Evolutionary conservation across 345 rosid genomes (phyloP).

Genomic region (Camelina sativa): DNA sequence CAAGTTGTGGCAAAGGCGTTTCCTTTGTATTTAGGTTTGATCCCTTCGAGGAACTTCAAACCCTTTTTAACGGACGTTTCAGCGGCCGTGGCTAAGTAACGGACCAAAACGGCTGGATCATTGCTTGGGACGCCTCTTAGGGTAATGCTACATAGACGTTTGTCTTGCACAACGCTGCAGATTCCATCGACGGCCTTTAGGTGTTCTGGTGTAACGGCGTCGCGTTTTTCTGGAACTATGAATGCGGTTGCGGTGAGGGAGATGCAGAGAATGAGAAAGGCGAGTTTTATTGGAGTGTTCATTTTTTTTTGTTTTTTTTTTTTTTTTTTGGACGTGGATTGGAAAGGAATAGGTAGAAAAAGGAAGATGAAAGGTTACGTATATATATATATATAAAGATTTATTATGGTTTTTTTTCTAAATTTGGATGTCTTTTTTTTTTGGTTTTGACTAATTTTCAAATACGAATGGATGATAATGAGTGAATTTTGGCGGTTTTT

Average conservation of each 20-base stretch:
- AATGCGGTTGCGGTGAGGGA: conserved; percentile 39
- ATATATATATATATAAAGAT: conserved; percentile 4
- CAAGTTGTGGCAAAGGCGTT: conserved; percentile 34
- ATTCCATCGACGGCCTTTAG: conserved; percentile 49
- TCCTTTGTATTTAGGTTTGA: conserved; percentile 42
- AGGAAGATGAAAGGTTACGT: conserved; percentile 11
- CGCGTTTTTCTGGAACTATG: conserved; percentile 25
- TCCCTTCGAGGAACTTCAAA: conserved; percentile 41
- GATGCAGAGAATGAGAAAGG: conserved; percentile 38
- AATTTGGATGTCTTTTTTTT: conserved; percentile 23
- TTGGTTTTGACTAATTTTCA: conserved; percentile 34
- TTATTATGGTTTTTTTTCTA: conserved; percentile 35
- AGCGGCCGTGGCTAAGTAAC: conserved; percentile 48
- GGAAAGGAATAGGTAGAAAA: conserved; percentile 43
- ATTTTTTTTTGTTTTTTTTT: conserved; percentile 5
- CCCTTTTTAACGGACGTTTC: conserved; percentile 43
- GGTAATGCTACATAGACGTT: conserved; percentile 54
- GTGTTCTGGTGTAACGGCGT: conserved; percentile 39
- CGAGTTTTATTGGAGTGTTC: conserved; percentile 45
- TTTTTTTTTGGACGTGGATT: conserved; percentile 38
- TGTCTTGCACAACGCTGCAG: conserved; percentile 56
- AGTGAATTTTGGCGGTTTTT: conserved; percentile 24
- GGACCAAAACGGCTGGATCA: conserved; percentile 54
- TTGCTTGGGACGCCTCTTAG: conserved; percentile 47
- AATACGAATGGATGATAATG: conserved; percentile 20